Evolutionary conservation across 306 rosid genomes (phyloP).

Genomic region (Castanea mollissima): DNA sequence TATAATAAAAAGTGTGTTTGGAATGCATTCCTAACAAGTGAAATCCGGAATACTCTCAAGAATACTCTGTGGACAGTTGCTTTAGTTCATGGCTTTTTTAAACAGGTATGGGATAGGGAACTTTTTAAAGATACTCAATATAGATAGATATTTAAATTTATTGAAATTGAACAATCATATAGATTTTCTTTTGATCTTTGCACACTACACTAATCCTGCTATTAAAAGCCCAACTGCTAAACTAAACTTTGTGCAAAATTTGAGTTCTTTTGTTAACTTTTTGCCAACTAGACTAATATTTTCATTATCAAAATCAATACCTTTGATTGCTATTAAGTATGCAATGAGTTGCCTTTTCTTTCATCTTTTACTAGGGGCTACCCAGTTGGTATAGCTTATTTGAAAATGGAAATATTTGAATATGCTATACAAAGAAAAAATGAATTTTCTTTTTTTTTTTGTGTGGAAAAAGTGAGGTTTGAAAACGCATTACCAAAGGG

Average conservation of each 20-base stretch:
- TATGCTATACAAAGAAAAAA: too few species aligned
- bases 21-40: conserved; percentile 93
- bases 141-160: neutral
- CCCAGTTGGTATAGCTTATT: neutral
- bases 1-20: conserved; percentile 90
- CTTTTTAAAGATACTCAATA: neutral
- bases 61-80: conserved; percentile 95
- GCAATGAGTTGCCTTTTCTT: neutral
- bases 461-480: too few species aligned
- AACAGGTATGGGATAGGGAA: conserved; percentile 60
- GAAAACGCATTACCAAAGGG: too few species aligned
- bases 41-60: conserved; percentile 59
- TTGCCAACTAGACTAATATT: neutral
- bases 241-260: neutral
- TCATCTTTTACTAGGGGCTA: neutral
- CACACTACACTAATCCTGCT: neutral
- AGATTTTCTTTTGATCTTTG: neutral
- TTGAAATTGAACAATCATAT: neutral
- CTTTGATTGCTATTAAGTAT: neutral
- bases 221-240: neutral
- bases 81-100: conserved; percentile 83
- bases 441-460: too few species aligned
- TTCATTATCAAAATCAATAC: neutral
- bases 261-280: neutral
- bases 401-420: too few species aligned